Evolutionary conservation across 306 rosid species (phyloP).

Genomic region (Casuarina equisetifolia): DNA sequence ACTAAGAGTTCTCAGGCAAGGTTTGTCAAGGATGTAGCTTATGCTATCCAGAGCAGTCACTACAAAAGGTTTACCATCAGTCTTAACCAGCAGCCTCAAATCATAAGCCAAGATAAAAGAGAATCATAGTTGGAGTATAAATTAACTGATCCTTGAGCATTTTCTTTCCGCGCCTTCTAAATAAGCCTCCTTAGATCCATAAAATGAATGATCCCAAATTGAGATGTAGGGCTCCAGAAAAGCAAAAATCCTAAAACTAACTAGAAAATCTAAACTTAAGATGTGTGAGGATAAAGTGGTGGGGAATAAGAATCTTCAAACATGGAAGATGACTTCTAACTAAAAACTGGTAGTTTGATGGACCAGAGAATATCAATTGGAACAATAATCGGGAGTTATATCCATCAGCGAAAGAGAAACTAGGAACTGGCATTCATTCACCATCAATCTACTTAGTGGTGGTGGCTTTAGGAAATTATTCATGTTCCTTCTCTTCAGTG

Average conservation of each 20-base stretch:
- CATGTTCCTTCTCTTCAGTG: not conserved
- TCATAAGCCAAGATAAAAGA: not conserved
- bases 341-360: not conserved
- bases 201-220: not conserved
- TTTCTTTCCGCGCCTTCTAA: not conserved
- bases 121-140: not conserved
- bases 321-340: not conserved
- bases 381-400: not conserved
- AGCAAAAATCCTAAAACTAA: not conserved
- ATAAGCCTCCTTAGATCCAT: not conserved
- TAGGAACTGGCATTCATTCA: not conserved
- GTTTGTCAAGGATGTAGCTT: not conserved
- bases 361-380: not conserved
- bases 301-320: not conserved
- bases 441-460: not conserved
- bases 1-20: not conserved
- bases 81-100: not conserved
- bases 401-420: not conserved
- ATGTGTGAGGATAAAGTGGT: not conserved
- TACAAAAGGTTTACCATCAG: constrained; percentile 3
- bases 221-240: not conserved
- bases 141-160: not conserved
- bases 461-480: not conserved
- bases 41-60: not conserved
- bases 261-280: not conserved